Evolutionary conservation across 2,329 filamentous ascomycete genomes (phyloP).

Genomic region (Pestalotiopsis sp.): DNA sequence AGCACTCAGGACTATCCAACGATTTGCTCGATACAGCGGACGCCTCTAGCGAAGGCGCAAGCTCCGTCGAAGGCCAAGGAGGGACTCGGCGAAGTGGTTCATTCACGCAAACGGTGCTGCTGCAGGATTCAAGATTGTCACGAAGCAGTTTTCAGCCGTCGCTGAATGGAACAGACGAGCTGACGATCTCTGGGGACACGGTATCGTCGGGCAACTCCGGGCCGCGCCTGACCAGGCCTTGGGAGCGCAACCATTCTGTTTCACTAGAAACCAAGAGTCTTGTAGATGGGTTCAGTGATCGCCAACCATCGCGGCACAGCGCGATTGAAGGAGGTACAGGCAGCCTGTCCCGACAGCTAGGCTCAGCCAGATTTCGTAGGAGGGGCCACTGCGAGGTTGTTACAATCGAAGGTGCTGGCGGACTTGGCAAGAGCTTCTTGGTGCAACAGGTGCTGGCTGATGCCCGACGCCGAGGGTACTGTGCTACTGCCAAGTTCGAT

Average conservation of each 20-base stretch:
- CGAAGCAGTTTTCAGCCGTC: slow-evolving; percentile 45
- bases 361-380: slow-evolving; percentile 60
- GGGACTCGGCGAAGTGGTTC: slow-evolving; percentile 50
- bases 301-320: slow-evolving; percentile 42
- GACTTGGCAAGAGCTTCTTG: slow-evolving; percentile 67
- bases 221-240: slow-evolving; percentile 44
- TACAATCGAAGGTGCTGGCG: slow-evolving; percentile 62
- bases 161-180: slow-evolving; percentile 28
- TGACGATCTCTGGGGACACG: slow-evolving; percentile 42
- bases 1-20: slow-evolving; percentile 56
- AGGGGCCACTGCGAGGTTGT: slow-evolving; percentile 67
- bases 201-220: slow-evolving; percentile 46
- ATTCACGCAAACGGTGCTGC: slow-evolving; percentile 46
- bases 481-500: slow-evolving; percentile 68
- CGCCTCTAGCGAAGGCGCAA: slow-evolving; percentile 61
- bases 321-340: slow-evolving; percentile 45
- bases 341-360: slow-evolving; percentile 57
- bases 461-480: slow-evolving; percentile 63
- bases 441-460: slow-evolving; percentile 66
- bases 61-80: slow-evolving; percentile 53
- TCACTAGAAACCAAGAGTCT: slow-evolving; percentile 51
- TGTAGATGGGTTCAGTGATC: slow-evolving; percentile 48
- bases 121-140: slow-evolving; percentile 42
- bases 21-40: slow-evolving; percentile 52
- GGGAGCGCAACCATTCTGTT: slow-evolving; percentile 56